Evolutionary conservation across 768 basidiomycete genomes (phyloP).

Genomic region (Panus rudis): DNA sequence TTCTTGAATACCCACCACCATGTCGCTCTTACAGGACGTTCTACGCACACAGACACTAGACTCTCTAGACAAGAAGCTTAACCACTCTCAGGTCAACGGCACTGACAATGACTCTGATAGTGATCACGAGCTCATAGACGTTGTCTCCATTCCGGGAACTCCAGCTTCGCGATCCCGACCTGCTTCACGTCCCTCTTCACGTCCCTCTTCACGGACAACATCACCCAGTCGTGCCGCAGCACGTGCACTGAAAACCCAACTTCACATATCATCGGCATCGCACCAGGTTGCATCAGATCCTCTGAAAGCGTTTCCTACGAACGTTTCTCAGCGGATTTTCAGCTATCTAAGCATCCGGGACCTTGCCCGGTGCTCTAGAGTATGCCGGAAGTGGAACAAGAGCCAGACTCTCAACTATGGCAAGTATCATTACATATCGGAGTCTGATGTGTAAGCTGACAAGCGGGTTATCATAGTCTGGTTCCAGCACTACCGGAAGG

Average conservation of each 20-base stretch:
- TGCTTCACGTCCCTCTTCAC: constrained; percentile 42
- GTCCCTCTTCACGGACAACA: constrained; percentile 35
- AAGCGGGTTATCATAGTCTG: constrained; percentile 52
- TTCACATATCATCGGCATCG: constrained; percentile 19
- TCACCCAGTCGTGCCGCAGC: constrained; percentile 43
- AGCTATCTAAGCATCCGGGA: constrained; percentile 50
- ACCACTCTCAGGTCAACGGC: constrained; percentile 23
- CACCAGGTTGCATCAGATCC: constrained; percentile 41
- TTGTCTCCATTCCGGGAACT: constrained; percentile 57
- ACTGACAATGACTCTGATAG: constrained; percentile 39
- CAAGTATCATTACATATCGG: constrained; percentile 24
- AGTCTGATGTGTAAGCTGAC: neutral
- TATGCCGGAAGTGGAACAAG: constrained; percentile 81
- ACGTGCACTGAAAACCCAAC: constrained; percentile 29
- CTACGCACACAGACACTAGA: constrained; percentile 47
- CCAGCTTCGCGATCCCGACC: constrained; percentile 49
- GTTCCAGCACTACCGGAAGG: constrained; percentile 88
- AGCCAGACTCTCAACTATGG: constrained; percentile 92
- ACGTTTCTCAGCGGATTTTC: constrained; percentile 77
- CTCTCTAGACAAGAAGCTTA: constrained; percentile 23
- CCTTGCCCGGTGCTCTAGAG: constrained; percentile 70
- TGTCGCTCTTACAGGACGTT: constrained; percentile 63
- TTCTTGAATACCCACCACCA: constrained; percentile 32
- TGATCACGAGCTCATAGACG: neutral
- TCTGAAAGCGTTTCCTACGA: constrained; percentile 68